phyloP scores from a whole-genome alignment of 441 rosid genomes.

The Eutrema salsugineum region DNA sequence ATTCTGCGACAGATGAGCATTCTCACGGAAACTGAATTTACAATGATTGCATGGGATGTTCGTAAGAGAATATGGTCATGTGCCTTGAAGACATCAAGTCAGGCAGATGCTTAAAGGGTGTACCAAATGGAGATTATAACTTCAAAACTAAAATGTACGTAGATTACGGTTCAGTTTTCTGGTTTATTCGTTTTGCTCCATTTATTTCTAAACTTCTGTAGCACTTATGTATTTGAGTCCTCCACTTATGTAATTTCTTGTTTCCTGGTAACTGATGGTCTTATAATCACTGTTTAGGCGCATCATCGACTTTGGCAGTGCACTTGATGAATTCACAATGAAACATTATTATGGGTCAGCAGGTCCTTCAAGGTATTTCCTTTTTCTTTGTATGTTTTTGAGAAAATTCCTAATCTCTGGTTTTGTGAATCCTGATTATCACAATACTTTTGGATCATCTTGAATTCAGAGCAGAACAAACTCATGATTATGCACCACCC shows the following conservation, averaged over 20 bases:
- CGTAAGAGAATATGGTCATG: slow-evolving; percentile 90
- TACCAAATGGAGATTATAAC: slow-evolving; percentile 57
- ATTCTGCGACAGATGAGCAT: background rate
- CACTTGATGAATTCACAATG: slow-evolving; percentile 82
- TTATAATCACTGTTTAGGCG: slow-evolving; percentile 53
- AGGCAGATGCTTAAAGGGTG: slow-evolving; percentile 74
- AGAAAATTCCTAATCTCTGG: background rate
- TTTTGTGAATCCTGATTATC: slow-evolving; percentile 13
- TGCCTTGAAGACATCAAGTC: slow-evolving; percentile 85
- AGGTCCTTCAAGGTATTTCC: slow-evolving; percentile 87
- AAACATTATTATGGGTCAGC: slow-evolving; percentile 78
- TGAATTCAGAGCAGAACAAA: slow-evolving; percentile 83
- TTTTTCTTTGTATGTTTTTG: slow-evolving; percentile 22
- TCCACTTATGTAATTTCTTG: background rate
- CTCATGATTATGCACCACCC: slow-evolving; percentile 86
- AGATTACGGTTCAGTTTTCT: slow-evolving; percentile 20
- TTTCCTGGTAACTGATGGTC: slow-evolving; percentile 11
- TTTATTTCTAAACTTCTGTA: background rate
- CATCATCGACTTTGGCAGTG: slow-evolving; percentile 97
- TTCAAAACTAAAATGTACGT: slow-evolving; percentile 66
- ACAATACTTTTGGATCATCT: slow-evolving; percentile 18
- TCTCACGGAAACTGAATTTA: slow-evolving; percentile 20
- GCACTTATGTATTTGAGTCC: background rate
- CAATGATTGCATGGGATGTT: slow-evolving; percentile 28
- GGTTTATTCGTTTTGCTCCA: slow-evolving; percentile 15